Percentiles rank a stretch among this genome's conserved stretches.
Evolutionary conservation across 2,329 filamentous ascomycete genomes (phyloP).

Genomic region (Xylaria sp.): DNA sequence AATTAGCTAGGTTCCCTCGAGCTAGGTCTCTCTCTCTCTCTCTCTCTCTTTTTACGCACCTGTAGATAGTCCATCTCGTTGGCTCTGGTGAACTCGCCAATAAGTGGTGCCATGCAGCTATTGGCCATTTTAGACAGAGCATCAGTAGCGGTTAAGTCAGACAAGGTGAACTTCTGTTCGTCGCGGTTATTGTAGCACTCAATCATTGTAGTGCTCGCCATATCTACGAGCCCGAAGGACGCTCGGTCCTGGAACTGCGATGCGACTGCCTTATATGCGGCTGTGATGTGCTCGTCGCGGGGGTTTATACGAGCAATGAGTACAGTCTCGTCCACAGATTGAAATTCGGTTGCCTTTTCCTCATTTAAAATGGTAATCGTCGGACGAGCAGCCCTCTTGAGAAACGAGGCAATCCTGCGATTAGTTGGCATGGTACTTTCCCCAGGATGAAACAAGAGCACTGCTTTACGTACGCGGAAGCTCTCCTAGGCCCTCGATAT

Average conservation of each 20-base stretch:
- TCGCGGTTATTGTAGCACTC: conserved; percentile 57
- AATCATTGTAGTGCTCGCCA: conserved; percentile 36
- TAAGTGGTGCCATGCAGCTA: conserved; percentile 52
- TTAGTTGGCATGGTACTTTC: neutral
- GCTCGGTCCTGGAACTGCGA: conserved; percentile 53
- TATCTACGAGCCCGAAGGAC: conserved; percentile 53
- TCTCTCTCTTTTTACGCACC: too few species aligned
- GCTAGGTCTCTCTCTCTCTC: neutral
- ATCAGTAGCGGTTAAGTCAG: conserved; percentile 49
- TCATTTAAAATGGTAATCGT: conserved; percentile 41
- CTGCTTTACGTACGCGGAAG: conserved; percentile 49
- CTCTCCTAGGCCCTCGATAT: conserved; percentile 58
- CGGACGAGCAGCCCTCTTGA: conserved; percentile 45
- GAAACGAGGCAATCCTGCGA: conserved; percentile 50
- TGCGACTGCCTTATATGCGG: conserved; percentile 51
- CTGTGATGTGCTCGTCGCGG: conserved; percentile 45
- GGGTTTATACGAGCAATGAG: conserved; percentile 54
- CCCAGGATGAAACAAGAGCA: neutral
- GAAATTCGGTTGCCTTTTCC: conserved; percentile 47
- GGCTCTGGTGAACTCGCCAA: conserved; percentile 57
- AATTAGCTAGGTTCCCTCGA: conserved; percentile 1
- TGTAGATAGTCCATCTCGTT: conserved; percentile 57
- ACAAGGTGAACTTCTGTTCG: conserved; percentile 48
- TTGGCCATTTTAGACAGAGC: conserved; percentile 53
- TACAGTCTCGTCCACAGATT: conserved; percentile 53